Conservation (phyloP, 371 early-diverging fungal genomes). For the Lichtheimia corymbifera region DNA sequence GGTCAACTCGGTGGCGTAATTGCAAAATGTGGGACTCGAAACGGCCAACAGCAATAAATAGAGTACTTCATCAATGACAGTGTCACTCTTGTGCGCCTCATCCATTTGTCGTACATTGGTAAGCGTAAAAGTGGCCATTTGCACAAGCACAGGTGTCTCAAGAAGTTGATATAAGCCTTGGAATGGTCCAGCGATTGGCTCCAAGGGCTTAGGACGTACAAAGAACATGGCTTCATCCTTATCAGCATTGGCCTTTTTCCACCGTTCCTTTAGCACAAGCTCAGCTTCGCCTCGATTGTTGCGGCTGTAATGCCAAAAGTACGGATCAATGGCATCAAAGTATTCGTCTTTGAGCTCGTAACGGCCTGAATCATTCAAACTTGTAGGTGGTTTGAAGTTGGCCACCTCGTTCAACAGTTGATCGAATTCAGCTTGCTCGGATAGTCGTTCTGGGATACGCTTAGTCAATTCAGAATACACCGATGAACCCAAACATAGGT, state of each 20-base stretch:
- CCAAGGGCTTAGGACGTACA: slow-evolving; percentile 59
- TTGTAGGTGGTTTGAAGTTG: slow-evolving; percentile 77
- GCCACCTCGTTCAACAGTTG: slow-evolving; percentile 77
- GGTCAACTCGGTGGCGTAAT: slow-evolving; percentile 4
- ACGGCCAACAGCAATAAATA: slow-evolving; percentile 63
- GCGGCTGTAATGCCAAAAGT: slow-evolving; percentile 89
- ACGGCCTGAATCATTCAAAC: slow-evolving; percentile 76
- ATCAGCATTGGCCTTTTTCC: slow-evolving; percentile 35
- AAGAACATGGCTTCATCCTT: slow-evolving; percentile 40
- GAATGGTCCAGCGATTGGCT: slow-evolving; percentile 70
- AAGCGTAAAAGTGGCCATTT: slow-evolving; percentile 76
- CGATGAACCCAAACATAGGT: slow-evolving; percentile 64
- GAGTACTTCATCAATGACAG: slow-evolving; percentile 73
- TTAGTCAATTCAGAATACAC: slow-evolving; percentile 86
- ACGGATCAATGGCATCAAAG: slow-evolving; percentile 84
- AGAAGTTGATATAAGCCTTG: slow-evolving; percentile 61
- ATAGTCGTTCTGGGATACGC: slow-evolving; percentile 81
- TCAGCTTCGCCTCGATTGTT: slow-evolving; percentile 92
- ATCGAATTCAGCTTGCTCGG: slow-evolving; percentile 76
- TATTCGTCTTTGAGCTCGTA: slow-evolving; percentile 86
- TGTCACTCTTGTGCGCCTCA: slow-evolving; percentile 65
- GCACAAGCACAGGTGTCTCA: slow-evolving; percentile 67
- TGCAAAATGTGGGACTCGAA: slow-evolving; percentile 46
- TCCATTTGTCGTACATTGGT: slow-evolving; percentile 67
- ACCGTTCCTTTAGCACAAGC: slow-evolving; percentile 65